Base-by-base conservation (phyloP, 768 basidiomycete genomes). In the Rhizopogon rudus region DNA sequence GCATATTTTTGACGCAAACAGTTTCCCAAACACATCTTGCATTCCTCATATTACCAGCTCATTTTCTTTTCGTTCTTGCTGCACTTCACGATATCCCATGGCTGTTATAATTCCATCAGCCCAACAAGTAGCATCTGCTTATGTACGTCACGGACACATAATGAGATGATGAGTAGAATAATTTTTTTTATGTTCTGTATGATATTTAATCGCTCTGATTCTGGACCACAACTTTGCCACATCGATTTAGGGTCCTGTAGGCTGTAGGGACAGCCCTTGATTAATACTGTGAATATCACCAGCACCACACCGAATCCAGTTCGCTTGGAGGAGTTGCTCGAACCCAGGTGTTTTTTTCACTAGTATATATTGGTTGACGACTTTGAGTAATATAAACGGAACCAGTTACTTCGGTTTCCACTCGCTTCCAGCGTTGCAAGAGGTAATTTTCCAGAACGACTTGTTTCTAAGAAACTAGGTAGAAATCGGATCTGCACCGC, bases 41-140 rank as follows among this genome's bases (percentile, higher is more conserved):
- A 44, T 31, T 25, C 59, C 40, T 12, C 16, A 20, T 53, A 33
- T 53, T 54, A 52, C 43, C 20, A n/a, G 44, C 6, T 33, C 46
- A 25, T n/a, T 22, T 41, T 57, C n/a, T 44, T 51, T 40, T 57
- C 52, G 35, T 42, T 51, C 48, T 53, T 52, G 43, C 54, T 25
- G 54, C 63, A 69, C 63, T 51, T 25, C 40, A 25, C 41, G 17
- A 40, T 53, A 40, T 54, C 25, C 41, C 55, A 44, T 54, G 16
- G 42, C 52, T 56, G 51, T 33, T 44, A 44, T 54, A 31, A 40
- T 44, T 35, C 3, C 55, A 31, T 43, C 35, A 25, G 55, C 41
- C 33, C 35, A 35, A 37, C 48, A 35, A 35, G 35, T 49, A 49
- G 33, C 31, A 37, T 49, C 6, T 48, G 46, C n/a, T 48, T 48